Conservation (phyloP, 306 rosid species). For the Cyamopsis tetragonoloba region DNA sequence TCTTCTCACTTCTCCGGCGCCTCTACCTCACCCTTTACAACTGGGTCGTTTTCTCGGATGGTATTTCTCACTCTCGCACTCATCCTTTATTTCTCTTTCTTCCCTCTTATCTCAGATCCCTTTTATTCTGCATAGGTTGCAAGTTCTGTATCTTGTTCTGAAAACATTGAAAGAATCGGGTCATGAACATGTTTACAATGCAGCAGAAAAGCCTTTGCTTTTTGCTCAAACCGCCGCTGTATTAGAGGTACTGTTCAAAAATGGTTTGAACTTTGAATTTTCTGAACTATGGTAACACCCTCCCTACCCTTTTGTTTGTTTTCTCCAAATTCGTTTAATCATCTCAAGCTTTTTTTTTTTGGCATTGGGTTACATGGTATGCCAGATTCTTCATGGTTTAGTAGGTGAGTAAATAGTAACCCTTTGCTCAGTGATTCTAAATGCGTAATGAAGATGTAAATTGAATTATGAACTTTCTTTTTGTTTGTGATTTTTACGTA, state of each 20-base stretch:
- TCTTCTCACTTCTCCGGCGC: slow-evolving; percentile 43
- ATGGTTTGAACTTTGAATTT: slow-evolving; percentile 14
- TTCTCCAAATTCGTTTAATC: neutral
- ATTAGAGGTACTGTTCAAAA: slow-evolving; percentile 47
- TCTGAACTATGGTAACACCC: slow-evolving; percentile 4
- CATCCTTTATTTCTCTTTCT: neutral
- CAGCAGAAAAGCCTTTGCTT: slow-evolving; percentile 66
- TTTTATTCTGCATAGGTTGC: slow-evolving; percentile 44
- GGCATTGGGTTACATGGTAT: slow-evolving; percentile 22
- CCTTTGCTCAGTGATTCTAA: neutral
- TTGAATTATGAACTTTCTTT: neutral
- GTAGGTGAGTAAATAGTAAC: slow-evolving; percentile 79
- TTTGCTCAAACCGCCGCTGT: slow-evolving; percentile 79
- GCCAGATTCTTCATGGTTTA: slow-evolving; percentile 81
- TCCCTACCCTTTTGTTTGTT: slow-evolving; percentile 30
- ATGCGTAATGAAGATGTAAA: neutral
- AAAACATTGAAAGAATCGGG: slow-evolving; percentile 61
- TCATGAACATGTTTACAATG: slow-evolving; percentile 60
- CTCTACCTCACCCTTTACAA: slow-evolving; percentile 69
- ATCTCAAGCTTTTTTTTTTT: neutral
- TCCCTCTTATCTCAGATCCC: neutral
- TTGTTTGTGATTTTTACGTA: neutral
- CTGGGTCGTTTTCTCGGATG: slow-evolving; percentile 80
- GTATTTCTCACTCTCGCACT: slow-evolving; percentile 36
- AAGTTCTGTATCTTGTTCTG: slow-evolving; percentile 55